These are phyloP conservation scores for Penicillium simplicissimum DNA, from an alignment of 495 filamentous ascomycete species.

Conservation along the genomic window DNA sequence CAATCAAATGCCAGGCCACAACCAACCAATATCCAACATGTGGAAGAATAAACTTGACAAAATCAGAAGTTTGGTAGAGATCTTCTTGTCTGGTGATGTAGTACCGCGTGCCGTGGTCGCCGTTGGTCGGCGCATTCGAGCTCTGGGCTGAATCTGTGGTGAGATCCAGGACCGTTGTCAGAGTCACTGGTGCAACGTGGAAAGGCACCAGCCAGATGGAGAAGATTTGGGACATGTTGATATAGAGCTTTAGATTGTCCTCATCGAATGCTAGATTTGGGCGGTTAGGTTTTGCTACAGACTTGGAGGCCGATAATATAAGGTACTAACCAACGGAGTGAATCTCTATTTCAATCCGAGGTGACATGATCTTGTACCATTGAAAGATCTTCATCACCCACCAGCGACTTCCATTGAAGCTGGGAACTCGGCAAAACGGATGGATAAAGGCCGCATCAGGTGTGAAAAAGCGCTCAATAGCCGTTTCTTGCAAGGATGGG, in stretches of 20 bases:
- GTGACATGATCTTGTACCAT: conserved; percentile 85
- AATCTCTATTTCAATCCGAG: conserved; percentile 67
- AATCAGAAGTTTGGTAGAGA: conserved; percentile 77
- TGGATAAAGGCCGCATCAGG: conserved; percentile 71
- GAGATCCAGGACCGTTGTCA: conserved; percentile 74
- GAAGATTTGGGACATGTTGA: conserved; percentile 70
- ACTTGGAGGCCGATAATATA: background rate
- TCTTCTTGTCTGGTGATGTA: conserved; percentile 78
- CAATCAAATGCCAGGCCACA: conserved; percentile 58
- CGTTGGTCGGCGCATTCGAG: conserved; percentile 29
- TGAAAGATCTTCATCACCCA: conserved; percentile 70
- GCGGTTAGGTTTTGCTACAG: background rate
- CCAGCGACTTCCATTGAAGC: conserved; percentile 56
- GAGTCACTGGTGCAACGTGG: conserved; percentile 62
- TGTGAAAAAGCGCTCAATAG: conserved; percentile 70
- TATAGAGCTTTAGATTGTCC: conserved; percentile 63
- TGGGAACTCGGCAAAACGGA: conserved; percentile 75
- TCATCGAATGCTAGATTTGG: conserved; percentile 62
- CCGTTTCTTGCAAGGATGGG: conserved; percentile 59
- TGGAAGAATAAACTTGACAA: conserved; percentile 64
- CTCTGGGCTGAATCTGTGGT: conserved; percentile 27
- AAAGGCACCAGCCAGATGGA: conserved; percentile 76
- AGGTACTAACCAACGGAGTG: conserved; percentile 61
- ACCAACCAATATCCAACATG: conserved; percentile 47
- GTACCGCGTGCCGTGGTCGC: conserved; percentile 44